Evolutionary conservation across 768 basidiomycete species (phyloP).

Genomic region (Lentinula edodes): DNA sequence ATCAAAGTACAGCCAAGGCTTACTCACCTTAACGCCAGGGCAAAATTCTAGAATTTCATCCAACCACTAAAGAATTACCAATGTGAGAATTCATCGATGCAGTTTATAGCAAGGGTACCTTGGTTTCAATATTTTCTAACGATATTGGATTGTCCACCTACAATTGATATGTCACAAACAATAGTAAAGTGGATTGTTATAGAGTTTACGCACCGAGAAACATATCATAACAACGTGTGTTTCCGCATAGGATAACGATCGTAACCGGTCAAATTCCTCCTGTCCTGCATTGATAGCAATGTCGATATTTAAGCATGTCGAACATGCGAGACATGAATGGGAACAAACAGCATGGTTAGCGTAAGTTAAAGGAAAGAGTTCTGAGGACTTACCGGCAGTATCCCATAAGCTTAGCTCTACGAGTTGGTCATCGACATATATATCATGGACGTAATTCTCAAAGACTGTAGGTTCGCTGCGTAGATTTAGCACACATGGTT

Average conservation of each 20-base stretch:
- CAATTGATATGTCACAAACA: conserved; percentile 3
- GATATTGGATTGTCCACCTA: conserved; percentile 94
- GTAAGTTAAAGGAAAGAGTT: conserved; percentile 6
- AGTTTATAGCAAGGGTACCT: conserved; percentile 37
- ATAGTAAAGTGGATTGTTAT: conserved; percentile 1
- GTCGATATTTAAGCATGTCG: not conserved
- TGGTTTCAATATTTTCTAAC: conserved; percentile 91
- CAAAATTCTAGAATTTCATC: conserved; percentile 91
- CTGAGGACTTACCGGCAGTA: conserved; percentile 71
- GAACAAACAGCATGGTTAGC: conserved; percentile 21
- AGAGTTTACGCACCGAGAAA: conserved; percentile 60
- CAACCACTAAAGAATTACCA: conserved; percentile 63
- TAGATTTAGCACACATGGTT: not conserved
- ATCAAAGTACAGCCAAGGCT: not conserved
- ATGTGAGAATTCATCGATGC: not conserved
- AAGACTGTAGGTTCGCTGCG: conserved; percentile 89
- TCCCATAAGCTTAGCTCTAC: conserved; percentile 97
- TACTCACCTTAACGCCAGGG: conserved; percentile 84
- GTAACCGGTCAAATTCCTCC: conserved; percentile 91
- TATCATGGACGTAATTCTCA: conserved; percentile 93
- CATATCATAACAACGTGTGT: conserved; percentile 96
- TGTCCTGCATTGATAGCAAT: conserved; percentile 51
- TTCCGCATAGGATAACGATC: conserved; percentile 94
- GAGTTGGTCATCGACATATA: conserved; percentile 78
- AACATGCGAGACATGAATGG: conserved; percentile 15